Conservation (phyloP, 2,329 filamentous ascomycete species). For the Pseudocercospora musae region DNA sequence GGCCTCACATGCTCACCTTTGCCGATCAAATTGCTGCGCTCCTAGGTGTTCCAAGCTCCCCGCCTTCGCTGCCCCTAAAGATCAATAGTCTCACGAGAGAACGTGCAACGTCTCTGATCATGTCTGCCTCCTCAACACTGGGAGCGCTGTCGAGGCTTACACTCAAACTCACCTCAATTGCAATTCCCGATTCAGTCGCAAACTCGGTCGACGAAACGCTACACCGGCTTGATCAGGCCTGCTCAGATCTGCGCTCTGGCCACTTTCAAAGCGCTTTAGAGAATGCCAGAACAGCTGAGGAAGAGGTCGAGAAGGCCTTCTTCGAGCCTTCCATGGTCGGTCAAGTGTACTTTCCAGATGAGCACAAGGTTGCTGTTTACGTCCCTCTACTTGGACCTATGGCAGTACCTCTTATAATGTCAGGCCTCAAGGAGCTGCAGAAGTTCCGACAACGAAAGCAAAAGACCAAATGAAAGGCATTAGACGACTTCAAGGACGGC, state of each 20-base stretch:
- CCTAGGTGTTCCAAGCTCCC: constrained; percentile 76
- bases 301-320: constrained; percentile 87
- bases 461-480: constrained; percentile 16
- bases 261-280: constrained; percentile 65
- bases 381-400: constrained; percentile 86
- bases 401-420: constrained; percentile 83
- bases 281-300: constrained; percentile 79
- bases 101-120: constrained; percentile 76
- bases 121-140: constrained; percentile 87
- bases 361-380: constrained; percentile 97
- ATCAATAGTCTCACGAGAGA: constrained; percentile 83
- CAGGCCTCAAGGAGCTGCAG: constrained; percentile 73
- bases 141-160: constrained; percentile 88
- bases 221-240: constrained; percentile 71
- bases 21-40: constrained; percentile 85
- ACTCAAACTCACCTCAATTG: constrained; percentile 79
- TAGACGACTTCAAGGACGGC: neutral
- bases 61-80: constrained; percentile 74
- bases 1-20: constrained; percentile 81
- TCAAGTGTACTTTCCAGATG: constrained; percentile 96
- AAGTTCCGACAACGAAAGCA: constrained; percentile 16
- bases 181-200: constrained; percentile 83
- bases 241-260: constrained; percentile 63
- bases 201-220: constrained; percentile 80
- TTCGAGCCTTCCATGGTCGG: constrained; percentile 99